Conservation (phyloP, 306 rosid species). For the Lathyrus oleraceus region DNA sequence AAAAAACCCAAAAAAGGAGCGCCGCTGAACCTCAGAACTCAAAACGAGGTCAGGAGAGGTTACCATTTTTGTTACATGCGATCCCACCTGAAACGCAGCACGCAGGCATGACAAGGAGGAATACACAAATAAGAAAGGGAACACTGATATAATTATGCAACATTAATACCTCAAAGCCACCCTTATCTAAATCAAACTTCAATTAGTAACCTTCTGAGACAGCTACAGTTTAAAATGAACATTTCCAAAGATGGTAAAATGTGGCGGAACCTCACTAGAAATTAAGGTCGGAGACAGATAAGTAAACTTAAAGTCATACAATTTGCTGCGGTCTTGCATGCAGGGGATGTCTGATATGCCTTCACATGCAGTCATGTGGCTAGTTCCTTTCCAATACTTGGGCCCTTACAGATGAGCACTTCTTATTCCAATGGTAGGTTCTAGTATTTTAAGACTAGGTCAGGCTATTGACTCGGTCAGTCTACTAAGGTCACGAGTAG, state of each 20-base stretch:
- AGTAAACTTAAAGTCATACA: not conserved
- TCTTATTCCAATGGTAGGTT: slow-evolving; percentile 1
- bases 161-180: not conserved
- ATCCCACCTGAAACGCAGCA: no score
- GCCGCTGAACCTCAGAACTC: no score
- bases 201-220: not conserved
- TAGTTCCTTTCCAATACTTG: not conserved
- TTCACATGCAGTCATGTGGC: not conserved
- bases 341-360: slow-evolving; percentile 17
- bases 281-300: not conserved
- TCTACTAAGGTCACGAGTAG: not conserved
- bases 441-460: not conserved
- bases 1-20: no score
- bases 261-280: not conserved
- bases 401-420: not conserved
- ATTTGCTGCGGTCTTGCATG: not conserved
- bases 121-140: not conserved
- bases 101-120: no score
- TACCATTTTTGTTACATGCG: no score
- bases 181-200: not conserved
- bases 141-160: not conserved
- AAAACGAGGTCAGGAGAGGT: no score
- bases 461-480: not conserved
- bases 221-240: not conserved
- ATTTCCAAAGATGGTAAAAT: slow-evolving; percentile 3